These are phyloP conservation scores for Schrenkiella parvula DNA, from an alignment of 345 rosid species.

Conservation along the genomic window DNA sequence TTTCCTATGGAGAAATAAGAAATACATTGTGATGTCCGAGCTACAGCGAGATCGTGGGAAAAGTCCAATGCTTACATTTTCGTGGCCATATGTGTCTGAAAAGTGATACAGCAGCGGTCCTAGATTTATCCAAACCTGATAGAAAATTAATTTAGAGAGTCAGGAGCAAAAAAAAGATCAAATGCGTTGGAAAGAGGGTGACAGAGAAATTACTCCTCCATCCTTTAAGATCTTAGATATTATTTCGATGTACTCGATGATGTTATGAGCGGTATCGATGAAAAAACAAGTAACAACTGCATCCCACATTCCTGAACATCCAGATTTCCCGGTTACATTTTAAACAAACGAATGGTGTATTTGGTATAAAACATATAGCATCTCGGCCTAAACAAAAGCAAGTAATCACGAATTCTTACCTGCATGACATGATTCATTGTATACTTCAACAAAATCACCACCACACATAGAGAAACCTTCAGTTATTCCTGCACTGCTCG, in stretches of 20 bases:
- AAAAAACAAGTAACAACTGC: constrained; percentile 95
- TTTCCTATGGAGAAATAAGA: constrained; percentile 49
- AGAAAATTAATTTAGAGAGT: constrained; percentile 8
- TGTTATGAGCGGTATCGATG: constrained; percentile 93
- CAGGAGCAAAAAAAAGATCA: background rate
- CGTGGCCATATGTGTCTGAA: constrained; percentile 76
- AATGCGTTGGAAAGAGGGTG: constrained; percentile 15
- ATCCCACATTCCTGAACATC: constrained; percentile 83
- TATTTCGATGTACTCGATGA: constrained; percentile 87
- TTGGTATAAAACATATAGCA: background rate
- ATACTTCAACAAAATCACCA: constrained; percentile 97
- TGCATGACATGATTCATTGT: constrained; percentile 68
- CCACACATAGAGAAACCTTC: constrained; percentile 99
- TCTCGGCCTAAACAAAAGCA: background rate
- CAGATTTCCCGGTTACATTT: background rate
- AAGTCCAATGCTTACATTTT: constrained; percentile 55
- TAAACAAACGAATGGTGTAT: background rate
- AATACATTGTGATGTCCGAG: background rate
- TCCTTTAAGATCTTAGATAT: constrained; percentile 88
- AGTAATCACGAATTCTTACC: constrained; percentile 43
- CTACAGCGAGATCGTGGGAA: background rate
- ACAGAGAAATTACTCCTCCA: constrained; percentile 67
- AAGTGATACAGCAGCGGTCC: constrained; percentile 96
- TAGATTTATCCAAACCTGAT: constrained; percentile 93
- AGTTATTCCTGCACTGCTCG: constrained; percentile 92